phyloP scores from a whole-genome alignment of 345 rosid species.

The Sisymbrium irio region DNA sequence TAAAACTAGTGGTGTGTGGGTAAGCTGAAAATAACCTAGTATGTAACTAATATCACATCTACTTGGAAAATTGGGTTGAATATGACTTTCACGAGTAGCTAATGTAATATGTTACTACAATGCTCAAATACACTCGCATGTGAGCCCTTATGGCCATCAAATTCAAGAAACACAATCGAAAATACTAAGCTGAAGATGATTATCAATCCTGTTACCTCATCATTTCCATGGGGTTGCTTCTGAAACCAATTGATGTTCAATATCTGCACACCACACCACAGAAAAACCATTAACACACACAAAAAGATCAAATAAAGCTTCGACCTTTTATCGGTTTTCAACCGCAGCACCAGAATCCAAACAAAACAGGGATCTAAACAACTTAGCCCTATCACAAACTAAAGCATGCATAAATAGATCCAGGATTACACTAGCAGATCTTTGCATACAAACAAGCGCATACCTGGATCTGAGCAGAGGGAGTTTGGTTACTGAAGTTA shows the following conservation, averaged over 20 bases:
- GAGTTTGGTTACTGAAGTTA: constrained; percentile 67
- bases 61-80: background rate
- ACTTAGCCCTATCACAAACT: background rate
- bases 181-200: background rate
- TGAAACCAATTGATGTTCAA: constrained; percentile 1
- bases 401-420: constrained; percentile 3
- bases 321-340: background rate
- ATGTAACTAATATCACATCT: background rate
- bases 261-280: background rate
- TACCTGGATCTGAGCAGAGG: constrained; percentile 88
- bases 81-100: constrained; percentile 12
- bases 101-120: background rate
- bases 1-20: background rate
- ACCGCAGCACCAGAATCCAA: background rate
- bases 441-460: background rate
- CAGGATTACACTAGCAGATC: background rate
- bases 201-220: background rate
- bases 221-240: background rate
- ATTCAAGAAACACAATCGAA: background rate
- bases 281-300: background rate
- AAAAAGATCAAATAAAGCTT: background rate
- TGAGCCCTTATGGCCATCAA: background rate
- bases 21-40: background rate
- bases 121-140: background rate
- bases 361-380: constrained; percentile 3